Evolutionary conservation across 2,329 filamentous ascomycete species (phyloP).

Genomic region (Aspergillus glaucus): DNA sequence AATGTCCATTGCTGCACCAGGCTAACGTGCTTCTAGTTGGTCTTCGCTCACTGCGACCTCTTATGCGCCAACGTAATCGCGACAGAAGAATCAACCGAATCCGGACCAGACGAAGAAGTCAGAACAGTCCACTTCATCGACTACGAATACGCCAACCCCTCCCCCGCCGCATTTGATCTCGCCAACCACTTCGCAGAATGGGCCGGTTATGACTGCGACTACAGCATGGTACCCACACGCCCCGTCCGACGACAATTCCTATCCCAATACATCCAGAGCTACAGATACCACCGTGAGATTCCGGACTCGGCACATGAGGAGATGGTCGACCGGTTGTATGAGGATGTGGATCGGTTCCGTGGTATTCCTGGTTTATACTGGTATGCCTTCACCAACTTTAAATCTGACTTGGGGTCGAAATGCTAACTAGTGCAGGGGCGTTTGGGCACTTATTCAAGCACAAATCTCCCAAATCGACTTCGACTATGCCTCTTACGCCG

Average conservation of each 20-base stretch:
- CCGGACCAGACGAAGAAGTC: slow-evolving; percentile 28
- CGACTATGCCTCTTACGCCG: slow-evolving; percentile 88
- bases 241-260: slow-evolving; percentile 75
- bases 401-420: background rate
- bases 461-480: slow-evolving; percentile 94
- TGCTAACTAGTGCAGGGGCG: slow-evolving; percentile 61
- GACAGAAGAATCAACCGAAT: slow-evolving; percentile 21
- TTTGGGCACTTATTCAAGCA: slow-evolving; percentile 93
- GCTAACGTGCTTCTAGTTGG: slow-evolving; percentile 49
- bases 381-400: slow-evolving; percentile 18
- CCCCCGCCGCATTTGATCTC: slow-evolving; percentile 90
- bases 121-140: slow-evolving; percentile 80
- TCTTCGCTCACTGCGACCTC: slow-evolving; percentile 93
- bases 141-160: slow-evolving; percentile 95
- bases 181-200: slow-evolving; percentile 98
- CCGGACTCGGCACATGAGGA: slow-evolving; percentile 45
- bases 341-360: slow-evolving; percentile 79
- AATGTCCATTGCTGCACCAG: background rate
- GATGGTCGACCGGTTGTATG: slow-evolving; percentile 63
- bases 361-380: slow-evolving; percentile 83
- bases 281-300: slow-evolving; percentile 49
- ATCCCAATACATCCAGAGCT: slow-evolving; percentile 71
- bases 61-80: slow-evolving; percentile 92
- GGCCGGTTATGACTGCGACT: slow-evolving; percentile 95
- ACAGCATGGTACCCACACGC: slow-evolving; percentile 70